Conservation (phyloP, 805 yeast species). For the Wickerhamomyces mucosus region DNA sequence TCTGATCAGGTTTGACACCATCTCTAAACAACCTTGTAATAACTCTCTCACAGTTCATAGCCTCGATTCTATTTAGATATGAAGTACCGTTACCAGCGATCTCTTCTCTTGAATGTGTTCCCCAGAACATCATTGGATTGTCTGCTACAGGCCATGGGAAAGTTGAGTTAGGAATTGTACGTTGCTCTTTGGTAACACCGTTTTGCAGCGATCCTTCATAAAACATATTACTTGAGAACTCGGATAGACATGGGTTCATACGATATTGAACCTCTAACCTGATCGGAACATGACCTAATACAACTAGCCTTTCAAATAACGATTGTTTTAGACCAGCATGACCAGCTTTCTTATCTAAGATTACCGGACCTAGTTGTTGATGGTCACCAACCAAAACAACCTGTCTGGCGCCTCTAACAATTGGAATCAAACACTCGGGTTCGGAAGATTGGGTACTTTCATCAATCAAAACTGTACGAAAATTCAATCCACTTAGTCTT, state of each 20-base stretch:
- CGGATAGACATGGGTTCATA: conserved; percentile 85
- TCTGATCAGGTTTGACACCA: conserved; percentile 71
- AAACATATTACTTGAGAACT: conserved; percentile 84
- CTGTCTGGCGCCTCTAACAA: conserved; percentile 83
- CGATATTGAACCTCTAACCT: conserved; percentile 88
- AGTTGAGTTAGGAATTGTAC: conserved; percentile 41
- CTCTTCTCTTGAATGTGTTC: conserved; percentile 82
- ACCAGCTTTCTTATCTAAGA: conserved; percentile 69
- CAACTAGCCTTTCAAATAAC: conserved; percentile 74
- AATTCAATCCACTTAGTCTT: conserved; percentile 44
- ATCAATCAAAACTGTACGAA: conserved; percentile 78
- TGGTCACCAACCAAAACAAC: conserved; percentile 91
- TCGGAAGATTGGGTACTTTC: conserved; percentile 93
- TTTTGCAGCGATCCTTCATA: conserved; percentile 89
- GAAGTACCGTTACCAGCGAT: conserved; percentile 75
- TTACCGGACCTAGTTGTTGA: conserved; percentile 91
- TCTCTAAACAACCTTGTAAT: conserved; percentile 65
- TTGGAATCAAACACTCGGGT: conserved; percentile 84
- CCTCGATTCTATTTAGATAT: conserved; percentile 78
- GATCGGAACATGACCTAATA: conserved; percentile 76
- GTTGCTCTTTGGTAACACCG: conserved; percentile 74
- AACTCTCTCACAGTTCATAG: conserved; percentile 76
- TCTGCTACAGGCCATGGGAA: conserved; percentile 91
- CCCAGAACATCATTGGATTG: conserved; percentile 96
- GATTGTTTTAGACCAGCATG: conserved; percentile 85